phyloP scores from a whole-genome alignment of 1,139 yeast genomes.

The Ogataea hybrid region DNA sequence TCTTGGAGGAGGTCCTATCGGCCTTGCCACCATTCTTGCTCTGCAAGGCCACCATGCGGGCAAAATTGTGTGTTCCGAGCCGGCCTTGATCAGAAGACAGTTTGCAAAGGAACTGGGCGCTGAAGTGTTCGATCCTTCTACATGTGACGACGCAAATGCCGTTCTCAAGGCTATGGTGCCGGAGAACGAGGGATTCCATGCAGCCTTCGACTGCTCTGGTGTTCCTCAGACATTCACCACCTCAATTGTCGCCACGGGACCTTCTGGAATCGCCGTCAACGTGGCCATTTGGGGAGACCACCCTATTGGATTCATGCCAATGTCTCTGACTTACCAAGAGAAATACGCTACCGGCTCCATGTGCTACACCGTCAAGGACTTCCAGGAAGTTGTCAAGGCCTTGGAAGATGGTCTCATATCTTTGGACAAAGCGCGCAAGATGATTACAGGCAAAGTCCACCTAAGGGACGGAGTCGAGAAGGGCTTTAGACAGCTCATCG shows the following conservation, averaged over 20 bases:
- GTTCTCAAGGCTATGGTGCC: conserved; percentile 40
- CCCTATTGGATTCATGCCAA: conserved; percentile 37
- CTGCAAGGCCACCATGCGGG: conserved; percentile 54
- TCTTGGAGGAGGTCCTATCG: conserved; percentile 65
- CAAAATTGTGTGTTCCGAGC: conserved; percentile 58
- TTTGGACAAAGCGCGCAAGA: conserved; percentile 29
- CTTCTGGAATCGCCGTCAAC: conserved; percentile 63
- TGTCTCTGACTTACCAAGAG: conserved; percentile 41
- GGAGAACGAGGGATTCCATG: conserved; percentile 53
- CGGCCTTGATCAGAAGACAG: conserved; percentile 52
- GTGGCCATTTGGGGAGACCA: conserved; percentile 57
- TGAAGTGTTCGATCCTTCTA: conserved; percentile 46
- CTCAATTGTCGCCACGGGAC: conserved; percentile 48
- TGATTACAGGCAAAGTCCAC: conserved; percentile 38
- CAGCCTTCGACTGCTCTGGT: conserved; percentile 64
- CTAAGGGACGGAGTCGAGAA: conserved; percentile 38
- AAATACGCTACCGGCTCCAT: conserved; percentile 41
- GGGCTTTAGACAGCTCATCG: conserved; percentile 37
- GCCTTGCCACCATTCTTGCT: conserved; percentile 54
- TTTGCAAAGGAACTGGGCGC: conserved; percentile 53
- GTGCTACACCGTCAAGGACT: conserved; percentile 40
- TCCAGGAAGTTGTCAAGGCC: conserved; percentile 37
- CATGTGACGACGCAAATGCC: conserved; percentile 35
- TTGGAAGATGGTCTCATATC: conserved; percentile 35
- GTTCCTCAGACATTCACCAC: conserved; percentile 52